These are phyloP conservation scores for Suillus sp. DNA, from an alignment of 768 basidiomycete species.

Conservation along the genomic window DNA sequence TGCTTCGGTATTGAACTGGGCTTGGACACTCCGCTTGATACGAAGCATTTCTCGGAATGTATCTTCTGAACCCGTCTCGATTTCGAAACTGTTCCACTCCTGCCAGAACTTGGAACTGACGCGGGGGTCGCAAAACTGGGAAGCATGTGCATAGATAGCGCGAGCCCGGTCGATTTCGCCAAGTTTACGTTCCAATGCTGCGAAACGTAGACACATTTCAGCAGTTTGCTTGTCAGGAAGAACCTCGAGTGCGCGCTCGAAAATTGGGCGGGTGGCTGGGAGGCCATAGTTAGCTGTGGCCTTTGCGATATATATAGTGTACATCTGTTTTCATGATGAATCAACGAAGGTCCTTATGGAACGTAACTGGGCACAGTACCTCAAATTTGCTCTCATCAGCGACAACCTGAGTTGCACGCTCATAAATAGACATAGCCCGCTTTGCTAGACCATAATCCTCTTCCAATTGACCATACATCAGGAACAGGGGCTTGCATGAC, in stretches of 20 bases:
- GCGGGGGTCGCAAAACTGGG: conserved; percentile 97
- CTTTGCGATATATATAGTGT: conserved; percentile 95
- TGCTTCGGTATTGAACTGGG: conserved; percentile 97
- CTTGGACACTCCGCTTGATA: conserved; percentile 97
- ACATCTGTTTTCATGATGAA: conserved; percentile 67
- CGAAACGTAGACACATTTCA: conserved; percentile 97
- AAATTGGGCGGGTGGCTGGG: conserved; percentile 94
- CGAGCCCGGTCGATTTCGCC: conserved; percentile 98
- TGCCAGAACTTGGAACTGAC: conserved; percentile 91
- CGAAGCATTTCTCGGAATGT: conserved; percentile 95
- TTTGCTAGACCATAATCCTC: conserved; percentile 96
- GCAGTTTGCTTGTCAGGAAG: conserved; percentile 94
- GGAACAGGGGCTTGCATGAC: conserved; percentile 90
- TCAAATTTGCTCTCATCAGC: conserved; percentile 93
- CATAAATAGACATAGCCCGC: conserved; percentile 93
- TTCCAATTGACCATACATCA: conserved; percentile 95
- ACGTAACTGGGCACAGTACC: conserved; percentile 45
- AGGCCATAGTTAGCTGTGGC: conserved; percentile 95
- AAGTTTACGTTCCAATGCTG: conserved; percentile 92
- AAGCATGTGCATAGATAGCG: conserved; percentile 95
- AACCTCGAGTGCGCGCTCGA: conserved; percentile 91
- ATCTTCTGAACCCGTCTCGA: conserved; percentile 98
- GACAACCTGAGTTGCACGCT: conserved; percentile 86
- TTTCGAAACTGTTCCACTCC: conserved; percentile 97
- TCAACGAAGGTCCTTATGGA: conserved; percentile 2